These are phyloP conservation scores for Penicillium sp. DNA, from an alignment of 2,329 filamentous ascomycete species.

Conservation along the genomic window DNA sequence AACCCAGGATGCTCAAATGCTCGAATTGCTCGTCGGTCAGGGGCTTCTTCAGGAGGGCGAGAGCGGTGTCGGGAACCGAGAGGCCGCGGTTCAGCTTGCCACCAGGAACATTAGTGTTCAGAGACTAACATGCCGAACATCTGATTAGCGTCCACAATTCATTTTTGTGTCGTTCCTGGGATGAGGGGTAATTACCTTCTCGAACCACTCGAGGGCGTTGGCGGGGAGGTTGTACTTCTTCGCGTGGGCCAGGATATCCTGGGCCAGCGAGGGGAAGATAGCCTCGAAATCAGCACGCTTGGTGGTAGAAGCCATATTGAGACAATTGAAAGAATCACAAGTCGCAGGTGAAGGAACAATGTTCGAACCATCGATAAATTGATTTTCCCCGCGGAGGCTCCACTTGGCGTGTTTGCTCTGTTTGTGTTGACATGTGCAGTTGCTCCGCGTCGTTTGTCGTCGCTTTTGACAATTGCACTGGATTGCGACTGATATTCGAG, in stretches of 20 bases:
- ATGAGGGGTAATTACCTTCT: constrained; percentile 57
- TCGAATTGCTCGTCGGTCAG: constrained; percentile 84
- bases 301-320: constrained; percentile 68
- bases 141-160: constrained; percentile 7
- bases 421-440: constrained; percentile 24
- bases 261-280: constrained; percentile 81
- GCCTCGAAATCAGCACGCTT: constrained; percentile 74
- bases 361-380: not conserved
- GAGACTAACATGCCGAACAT: constrained; percentile 53
- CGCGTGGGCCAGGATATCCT: constrained; percentile 76
- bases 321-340: constrained; percentile 7
- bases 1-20: constrained; percentile 81
- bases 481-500: not conserved
- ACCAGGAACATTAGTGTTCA: constrained; percentile 82
- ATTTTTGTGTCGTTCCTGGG: not conserved
- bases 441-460: constrained; percentile 14
- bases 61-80: constrained; percentile 89
- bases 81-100: constrained; percentile 99
- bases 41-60: constrained; percentile 69
- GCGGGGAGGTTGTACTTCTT: constrained; percentile 79
- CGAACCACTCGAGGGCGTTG: constrained; percentile 81
- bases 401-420: constrained; percentile 27
- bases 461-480: not conserved
- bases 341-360: not conserved
- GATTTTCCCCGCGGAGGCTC: constrained; percentile 21